phyloP scores from a whole-genome alignment of 257 asterid genomes.

The Cruciata laevipes region DNA sequence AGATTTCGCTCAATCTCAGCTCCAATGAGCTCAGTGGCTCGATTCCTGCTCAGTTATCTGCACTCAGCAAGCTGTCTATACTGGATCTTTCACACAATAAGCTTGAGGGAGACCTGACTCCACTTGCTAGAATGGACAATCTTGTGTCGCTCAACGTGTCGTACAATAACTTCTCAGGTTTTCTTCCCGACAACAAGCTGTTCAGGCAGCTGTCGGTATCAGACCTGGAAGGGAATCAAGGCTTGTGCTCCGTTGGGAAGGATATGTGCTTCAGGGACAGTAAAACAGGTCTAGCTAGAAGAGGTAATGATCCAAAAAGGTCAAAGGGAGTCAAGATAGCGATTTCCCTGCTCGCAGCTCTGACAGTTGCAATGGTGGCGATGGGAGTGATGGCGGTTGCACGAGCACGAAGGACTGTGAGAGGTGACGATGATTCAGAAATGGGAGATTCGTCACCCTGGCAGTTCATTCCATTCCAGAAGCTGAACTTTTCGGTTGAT shows the following conservation, averaged over 20 bases:
- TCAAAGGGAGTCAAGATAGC: conserved; percentile 33
- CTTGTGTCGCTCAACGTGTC: conserved; percentile 35
- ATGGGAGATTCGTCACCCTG: conserved; percentile 42
- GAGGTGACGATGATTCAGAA: conserved; percentile 37
- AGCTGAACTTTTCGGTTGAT: conserved; percentile 33
- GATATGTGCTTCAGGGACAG: conserved; percentile 25
- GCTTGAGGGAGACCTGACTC: conserved; percentile 30
- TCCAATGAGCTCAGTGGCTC: conserved; percentile 30
- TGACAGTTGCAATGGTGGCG: conserved; percentile 36
- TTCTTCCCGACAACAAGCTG: conserved; percentile 40
- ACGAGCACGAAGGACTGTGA: conserved; percentile 29
- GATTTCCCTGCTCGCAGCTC: conserved; percentile 28
- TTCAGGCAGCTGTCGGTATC: conserved; percentile 33
- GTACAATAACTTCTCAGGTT: conserved; percentile 33
- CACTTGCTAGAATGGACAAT: conserved; percentile 28
- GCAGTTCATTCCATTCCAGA: conserved; percentile 47
- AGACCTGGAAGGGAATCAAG: conserved; percentile 33
- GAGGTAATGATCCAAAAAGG: conserved; percentile 21
- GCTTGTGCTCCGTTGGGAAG: conserved; percentile 26
- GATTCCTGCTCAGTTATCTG: conserved; percentile 35
- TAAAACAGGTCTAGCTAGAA: neutral
- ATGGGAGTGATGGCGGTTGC: conserved; percentile 32
- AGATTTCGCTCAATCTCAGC: conserved; percentile 38
- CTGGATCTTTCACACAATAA: conserved; percentile 37
- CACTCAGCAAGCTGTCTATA: conserved; percentile 31